These are phyloP conservation scores for Hevea brasiliensis DNA, from an alignment of 345 rosid species.

Conservation along the genomic window DNA sequence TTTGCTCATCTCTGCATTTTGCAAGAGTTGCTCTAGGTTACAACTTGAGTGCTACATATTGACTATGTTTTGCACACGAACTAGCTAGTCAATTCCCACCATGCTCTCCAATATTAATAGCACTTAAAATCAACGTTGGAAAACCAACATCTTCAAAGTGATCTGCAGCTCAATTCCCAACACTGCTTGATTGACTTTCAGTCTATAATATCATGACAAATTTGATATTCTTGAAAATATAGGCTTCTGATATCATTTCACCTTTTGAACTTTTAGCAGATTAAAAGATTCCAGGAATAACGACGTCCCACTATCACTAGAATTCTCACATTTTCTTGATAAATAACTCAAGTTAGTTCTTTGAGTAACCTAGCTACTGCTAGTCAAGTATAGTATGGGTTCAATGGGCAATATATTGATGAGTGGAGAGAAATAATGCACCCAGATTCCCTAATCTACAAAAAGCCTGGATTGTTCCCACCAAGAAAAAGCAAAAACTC, in stretches of 20 bases:
- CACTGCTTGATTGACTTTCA: slow-evolving; percentile 10
- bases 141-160: slow-evolving; percentile 19
- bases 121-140: slow-evolving; percentile 12
- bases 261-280: slow-evolving; percentile 7
- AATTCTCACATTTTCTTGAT: slow-evolving; percentile 2
- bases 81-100: neutral
- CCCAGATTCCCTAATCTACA: neutral
- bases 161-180: slow-evolving; percentile 20
- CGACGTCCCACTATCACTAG: neutral
- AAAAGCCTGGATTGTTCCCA: neutral
- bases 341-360: neutral
- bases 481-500: neutral
- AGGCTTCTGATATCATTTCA: slow-evolving; percentile 9
- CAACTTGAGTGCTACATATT: too few species aligned
- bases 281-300: slow-evolving; percentile 8
- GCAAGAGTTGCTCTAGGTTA: too few species aligned
- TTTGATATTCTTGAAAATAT: slow-evolving; percentile 1
- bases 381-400: neutral
- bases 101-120: slow-evolving; percentile 11
- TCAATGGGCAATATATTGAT: too few species aligned
- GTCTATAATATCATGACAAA: slow-evolving; percentile 13
- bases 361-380: too few species aligned
- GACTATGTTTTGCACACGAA: neutral
- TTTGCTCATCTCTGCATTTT: neutral
- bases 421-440: too few species aligned